Base-by-base conservation (phyloP, 495 filamentous ascomycete genomes). In the Daldinia grandis region DNA sequence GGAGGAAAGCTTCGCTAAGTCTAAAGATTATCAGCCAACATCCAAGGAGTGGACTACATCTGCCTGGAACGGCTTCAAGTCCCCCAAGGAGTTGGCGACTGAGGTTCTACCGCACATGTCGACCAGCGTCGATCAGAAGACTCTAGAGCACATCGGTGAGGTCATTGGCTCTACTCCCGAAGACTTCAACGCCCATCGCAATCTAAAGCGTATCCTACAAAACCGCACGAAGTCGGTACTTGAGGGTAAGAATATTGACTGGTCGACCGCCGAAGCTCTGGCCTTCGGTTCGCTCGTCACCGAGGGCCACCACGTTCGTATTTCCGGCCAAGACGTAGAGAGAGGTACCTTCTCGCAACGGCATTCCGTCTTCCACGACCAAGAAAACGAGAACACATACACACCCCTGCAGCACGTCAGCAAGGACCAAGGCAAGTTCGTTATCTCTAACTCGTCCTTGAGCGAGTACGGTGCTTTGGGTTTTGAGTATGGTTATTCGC, bases 311-410 rank as follows among this genome's bases (percentile, higher is more conserved):
- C 95, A 99, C 78, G 94, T 99, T 73, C 92, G 95, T 81, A 89
- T 99, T 15, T 98, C 95, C 64, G 95, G 95, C 67, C 95, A 99
- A 84, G 95, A 99, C 84, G 95, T 99, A 62, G 95, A 99, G 87
- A 93, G 95, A 87, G 95, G 95, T 82, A 99, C 95, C 65, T 99
- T 99, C 89, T 99, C 95, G 27, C 95, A 99, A 85, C 90, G 95
- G 75, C 95, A 99, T 78, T 90, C 95, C 65, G 95, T 99, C 62
- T 88, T 99, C 75, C 95, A 98, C 81, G 96, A 99, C 81, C 95
- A 99, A 83, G 92, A 95, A 78, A 94, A 79, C 70, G 95, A 99
- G 81, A 82, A 86, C 63, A 97, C 93, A 14, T 97, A 96, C 80
- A 98, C 94, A 9, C 95, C 96, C 49, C 86, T 99, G 42, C 90